phyloP scores from a whole-genome alignment of 768 basidiomycete species.

The Rhodotorula paludigena region DNA sequence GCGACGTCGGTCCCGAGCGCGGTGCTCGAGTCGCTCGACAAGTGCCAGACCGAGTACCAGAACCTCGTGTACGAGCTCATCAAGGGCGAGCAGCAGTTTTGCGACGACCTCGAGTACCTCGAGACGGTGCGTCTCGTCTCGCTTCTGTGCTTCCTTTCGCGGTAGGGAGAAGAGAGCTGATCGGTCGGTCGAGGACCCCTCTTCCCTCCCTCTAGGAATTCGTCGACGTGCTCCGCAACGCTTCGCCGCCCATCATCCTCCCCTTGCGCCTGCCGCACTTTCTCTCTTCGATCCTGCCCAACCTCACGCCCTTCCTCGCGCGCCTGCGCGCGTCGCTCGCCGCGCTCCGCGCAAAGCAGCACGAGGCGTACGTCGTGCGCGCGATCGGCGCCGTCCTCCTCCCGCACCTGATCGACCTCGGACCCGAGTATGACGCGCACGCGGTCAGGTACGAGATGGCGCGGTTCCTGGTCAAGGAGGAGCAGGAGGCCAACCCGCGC shows the following conservation, averaged over 20 bases:
- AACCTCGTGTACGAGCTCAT: slow-evolving; percentile 75
- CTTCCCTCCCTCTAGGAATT: slow-evolving; percentile 56
- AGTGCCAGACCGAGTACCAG: slow-evolving; percentile 61
- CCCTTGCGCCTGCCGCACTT: slow-evolving; percentile 65
- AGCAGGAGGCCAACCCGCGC: slow-evolving; percentile 70
- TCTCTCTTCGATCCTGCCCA: slow-evolving; percentile 83
- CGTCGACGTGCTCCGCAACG: slow-evolving; percentile 64
- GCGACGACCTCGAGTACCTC: slow-evolving; percentile 77
- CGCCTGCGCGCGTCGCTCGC: slow-evolving; percentile 78
- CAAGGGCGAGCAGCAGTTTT: slow-evolving; percentile 78
- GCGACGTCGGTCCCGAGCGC: slow-evolving; percentile 67
- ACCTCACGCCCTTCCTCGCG: slow-evolving; percentile 78
- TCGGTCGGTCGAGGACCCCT: not conserved
- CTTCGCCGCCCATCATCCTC: slow-evolving; percentile 69
- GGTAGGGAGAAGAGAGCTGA: not conserved
- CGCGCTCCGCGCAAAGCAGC: slow-evolving; percentile 76
- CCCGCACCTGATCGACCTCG: slow-evolving; percentile 78
- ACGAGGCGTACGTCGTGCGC: slow-evolving; percentile 74
- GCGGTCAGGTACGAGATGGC: slow-evolving; percentile 57
- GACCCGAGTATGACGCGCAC: slow-evolving; percentile 76
- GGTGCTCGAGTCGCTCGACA: slow-evolving; percentile 64
- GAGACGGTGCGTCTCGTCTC: slow-evolving; percentile 55
- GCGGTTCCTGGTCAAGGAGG: slow-evolving; percentile 80
- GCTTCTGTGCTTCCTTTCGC: too few relatives aligned
- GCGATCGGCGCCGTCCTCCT: slow-evolving; percentile 85